A percentile compares a stretch with the other conserved stretches of the same genome.
Conservation (phyloP, 208 protist genomes). For the Leishmania gerbilli region DNA sequence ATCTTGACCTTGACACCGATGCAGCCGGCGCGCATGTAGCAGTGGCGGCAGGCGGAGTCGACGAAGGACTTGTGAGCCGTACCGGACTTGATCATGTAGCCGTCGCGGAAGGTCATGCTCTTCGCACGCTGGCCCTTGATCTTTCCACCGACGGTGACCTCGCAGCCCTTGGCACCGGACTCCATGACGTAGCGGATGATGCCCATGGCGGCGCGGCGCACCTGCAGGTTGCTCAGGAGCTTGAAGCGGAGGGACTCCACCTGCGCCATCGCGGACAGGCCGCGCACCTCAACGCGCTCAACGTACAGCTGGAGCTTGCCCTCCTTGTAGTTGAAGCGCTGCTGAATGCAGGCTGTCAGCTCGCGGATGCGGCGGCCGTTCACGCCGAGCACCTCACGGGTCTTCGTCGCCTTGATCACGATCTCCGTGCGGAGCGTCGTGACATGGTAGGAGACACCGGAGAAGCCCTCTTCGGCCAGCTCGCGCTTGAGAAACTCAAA, state of each 20-base stretch:
- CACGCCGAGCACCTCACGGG: conserved; percentile 97
- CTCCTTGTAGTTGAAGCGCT: conserved; percentile 98
- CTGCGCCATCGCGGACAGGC: conserved; percentile 98
- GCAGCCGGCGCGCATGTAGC: conserved; percentile 98
- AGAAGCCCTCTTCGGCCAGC: conserved; percentile 97
- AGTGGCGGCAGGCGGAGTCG: conserved; percentile 96
- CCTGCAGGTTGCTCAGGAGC: conserved; percentile 97
- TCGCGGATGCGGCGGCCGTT: conserved; percentile 98
- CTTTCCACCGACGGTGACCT: conserved; percentile 99
- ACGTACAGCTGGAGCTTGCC: conserved; percentile 96
- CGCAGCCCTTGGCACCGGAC: conserved; percentile 97
- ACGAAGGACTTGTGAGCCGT: conserved; percentile 94
- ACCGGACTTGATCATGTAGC: conserved; percentile 99
- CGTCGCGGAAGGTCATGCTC: conserved; percentile 99
- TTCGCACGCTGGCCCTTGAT: conserved; percentile 99
- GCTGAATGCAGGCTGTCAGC: conserved; percentile 97
- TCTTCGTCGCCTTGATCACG: conserved; percentile 98
- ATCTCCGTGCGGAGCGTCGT: conserved; percentile 98
- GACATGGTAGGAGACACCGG: conserved; percentile 97
- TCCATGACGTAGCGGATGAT: conserved; percentile 99
- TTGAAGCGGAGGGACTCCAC: conserved; percentile 98
- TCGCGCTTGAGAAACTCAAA: conserved; percentile 99
- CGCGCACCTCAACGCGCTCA: conserved; percentile 96
- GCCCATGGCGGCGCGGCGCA: conserved; percentile 98
- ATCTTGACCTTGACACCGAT: conserved; percentile 99